Conservation (phyloP, 345 rosid genomes). For the Rhizophora apiculata region DNA sequence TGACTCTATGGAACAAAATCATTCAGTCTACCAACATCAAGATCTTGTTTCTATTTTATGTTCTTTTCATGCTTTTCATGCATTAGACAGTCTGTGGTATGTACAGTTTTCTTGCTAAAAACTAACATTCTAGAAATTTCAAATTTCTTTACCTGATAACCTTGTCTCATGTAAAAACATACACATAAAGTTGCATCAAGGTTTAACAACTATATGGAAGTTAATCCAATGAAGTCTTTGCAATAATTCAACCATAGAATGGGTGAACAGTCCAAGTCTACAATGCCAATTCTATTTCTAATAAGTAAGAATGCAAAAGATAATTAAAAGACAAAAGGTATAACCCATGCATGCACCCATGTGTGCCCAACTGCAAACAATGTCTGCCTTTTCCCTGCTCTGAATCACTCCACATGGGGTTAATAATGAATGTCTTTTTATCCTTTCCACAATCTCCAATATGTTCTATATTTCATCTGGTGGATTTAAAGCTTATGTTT, state of each 20-base stretch:
- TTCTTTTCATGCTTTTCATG: background rate
- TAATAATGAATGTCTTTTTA: too few relatives aligned
- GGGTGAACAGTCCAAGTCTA: background rate
- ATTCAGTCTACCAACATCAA: background rate
- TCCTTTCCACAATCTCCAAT: too few relatives aligned
- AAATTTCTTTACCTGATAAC: background rate
- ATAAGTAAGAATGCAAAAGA: background rate
- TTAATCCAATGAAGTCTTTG: too few relatives aligned
- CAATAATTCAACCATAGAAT: slow-evolving; percentile 2
- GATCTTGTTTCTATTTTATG: background rate
- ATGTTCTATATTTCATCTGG: too few relatives aligned
- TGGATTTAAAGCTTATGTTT: too few relatives aligned
- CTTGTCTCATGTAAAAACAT: background rate
- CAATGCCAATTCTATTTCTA: background rate
- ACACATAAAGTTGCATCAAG: background rate
- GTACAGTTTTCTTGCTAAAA: background rate
- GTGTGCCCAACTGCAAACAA: too few relatives aligned
- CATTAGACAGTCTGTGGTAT: background rate
- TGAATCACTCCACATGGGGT: too few relatives aligned
- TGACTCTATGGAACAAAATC: background rate
- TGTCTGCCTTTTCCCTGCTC: too few relatives aligned
- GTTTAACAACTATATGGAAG: background rate
- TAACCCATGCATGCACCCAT: background rate
- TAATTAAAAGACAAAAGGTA: background rate
- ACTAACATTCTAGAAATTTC: background rate